Percentiles rank a stretch among this genome's conserved stretches.
Conservation (phyloP, 75 land plant species). For the Isoetes taiwanensis region DNA sequence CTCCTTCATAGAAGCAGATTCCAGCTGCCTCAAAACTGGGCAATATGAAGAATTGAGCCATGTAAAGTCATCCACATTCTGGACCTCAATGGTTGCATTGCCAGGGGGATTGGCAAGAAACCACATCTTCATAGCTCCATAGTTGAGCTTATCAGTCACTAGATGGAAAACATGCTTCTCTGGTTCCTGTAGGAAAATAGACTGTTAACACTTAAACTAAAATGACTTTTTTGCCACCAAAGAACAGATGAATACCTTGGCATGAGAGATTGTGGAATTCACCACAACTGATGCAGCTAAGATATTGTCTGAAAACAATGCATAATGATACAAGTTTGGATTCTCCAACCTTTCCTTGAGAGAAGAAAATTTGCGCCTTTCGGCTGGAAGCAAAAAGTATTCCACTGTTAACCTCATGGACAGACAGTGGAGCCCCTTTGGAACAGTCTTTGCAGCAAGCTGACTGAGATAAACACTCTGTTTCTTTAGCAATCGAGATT, state of each 20-base stretch:
- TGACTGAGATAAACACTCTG: slow-evolving; percentile 48
- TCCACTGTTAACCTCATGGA: slow-evolving; percentile 45
- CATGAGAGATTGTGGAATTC: slow-evolving; percentile 39
- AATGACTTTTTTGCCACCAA: background rate
- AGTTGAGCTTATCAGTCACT: slow-evolving; percentile 53
- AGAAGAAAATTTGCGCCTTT: slow-evolving; percentile 18
- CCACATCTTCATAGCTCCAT: slow-evolving; percentile 59
- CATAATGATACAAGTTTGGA: slow-evolving; percentile 40
- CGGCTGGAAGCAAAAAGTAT: slow-evolving; percentile 25
- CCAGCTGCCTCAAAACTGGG: slow-evolving; percentile 22
- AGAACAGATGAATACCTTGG: slow-evolving; percentile 30
- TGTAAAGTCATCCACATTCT: slow-evolving; percentile 39
- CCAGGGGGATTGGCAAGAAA: slow-evolving; percentile 51
- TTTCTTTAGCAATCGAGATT: slow-evolving; percentile 40
- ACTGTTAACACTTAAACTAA: background rate
- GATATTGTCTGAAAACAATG: slow-evolving; percentile 60
- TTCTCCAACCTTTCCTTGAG: slow-evolving; percentile 21
- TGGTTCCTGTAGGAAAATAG: slow-evolving; percentile 32
- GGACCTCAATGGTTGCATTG: slow-evolving; percentile 34
- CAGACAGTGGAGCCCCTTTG: slow-evolving; percentile 64
- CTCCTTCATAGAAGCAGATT: slow-evolving; percentile 1
- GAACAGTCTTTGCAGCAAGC: slow-evolving; percentile 55
- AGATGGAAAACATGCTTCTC: slow-evolving; percentile 59
- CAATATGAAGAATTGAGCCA: slow-evolving; percentile 26
- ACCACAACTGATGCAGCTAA: slow-evolving; percentile 61